phyloP scores from a whole-genome alignment of 2,329 filamentous ascomycete species.

The Aspergillus felis region DNA sequence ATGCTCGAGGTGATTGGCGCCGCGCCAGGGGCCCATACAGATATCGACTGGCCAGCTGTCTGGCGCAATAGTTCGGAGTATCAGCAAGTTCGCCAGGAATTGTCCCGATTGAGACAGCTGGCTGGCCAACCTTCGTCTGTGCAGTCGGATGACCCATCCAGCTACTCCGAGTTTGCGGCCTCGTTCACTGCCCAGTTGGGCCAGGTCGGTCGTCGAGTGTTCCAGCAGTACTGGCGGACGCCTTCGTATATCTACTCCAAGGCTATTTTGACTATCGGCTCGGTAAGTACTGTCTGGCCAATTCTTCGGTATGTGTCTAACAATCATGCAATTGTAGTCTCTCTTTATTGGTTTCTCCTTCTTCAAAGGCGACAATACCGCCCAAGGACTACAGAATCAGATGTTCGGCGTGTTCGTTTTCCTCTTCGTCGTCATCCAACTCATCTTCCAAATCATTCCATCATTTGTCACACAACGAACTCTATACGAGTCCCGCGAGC shows the following conservation, averaged over 20 bases:
- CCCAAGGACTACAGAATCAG: conserved; percentile 79
- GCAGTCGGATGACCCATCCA: conserved; percentile 34
- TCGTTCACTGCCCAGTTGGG: conserved; percentile 63
- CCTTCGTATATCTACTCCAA: conserved; percentile 86
- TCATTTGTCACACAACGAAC: conserved; percentile 53
- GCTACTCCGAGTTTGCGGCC: conserved; percentile 71
- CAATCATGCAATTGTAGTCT: conserved; percentile 21
- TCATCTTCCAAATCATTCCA: conserved; percentile 51
- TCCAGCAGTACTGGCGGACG: conserved; percentile 84
- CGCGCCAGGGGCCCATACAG: conserved; percentile 55
- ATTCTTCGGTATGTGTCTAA: conserved; percentile 29
- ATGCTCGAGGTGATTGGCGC: conserved; percentile 57
- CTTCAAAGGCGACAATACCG: conserved; percentile 66
- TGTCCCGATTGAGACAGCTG: conserved; percentile 52
- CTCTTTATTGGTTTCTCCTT: conserved; percentile 82
- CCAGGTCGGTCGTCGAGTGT: conserved; percentile 66
- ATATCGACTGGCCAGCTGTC: conserved; percentile 48
- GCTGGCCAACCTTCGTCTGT: conserved; percentile 28
- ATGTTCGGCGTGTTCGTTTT: conserved; percentile 85
- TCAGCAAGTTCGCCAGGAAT: conserved; percentile 37
- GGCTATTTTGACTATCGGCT: conserved; percentile 59
- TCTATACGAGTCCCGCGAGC: conserved; percentile 56
- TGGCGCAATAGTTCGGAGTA: conserved; percentile 58
- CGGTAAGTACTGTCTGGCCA: conserved; percentile 22
- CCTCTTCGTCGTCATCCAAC: conserved; percentile 65